Base-by-base conservation (phyloP, 2,329 filamentous ascomycete species). In the Alternaria alternata region DNA sequence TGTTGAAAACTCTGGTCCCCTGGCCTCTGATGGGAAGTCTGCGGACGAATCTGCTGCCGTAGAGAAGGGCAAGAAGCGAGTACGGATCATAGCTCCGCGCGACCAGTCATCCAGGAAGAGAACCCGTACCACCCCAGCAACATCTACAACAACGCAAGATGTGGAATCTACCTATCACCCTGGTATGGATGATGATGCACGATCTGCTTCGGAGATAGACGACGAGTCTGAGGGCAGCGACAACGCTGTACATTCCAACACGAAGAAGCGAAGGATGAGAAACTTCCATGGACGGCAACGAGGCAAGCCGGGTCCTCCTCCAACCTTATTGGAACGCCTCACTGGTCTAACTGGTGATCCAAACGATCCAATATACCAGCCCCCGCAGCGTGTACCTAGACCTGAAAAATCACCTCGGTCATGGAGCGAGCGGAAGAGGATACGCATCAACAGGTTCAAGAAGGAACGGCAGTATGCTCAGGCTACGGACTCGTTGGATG, bases 311-410 rank as follows among this genome's bases (percentile, higher is more conserved):
- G 47, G 53, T 1, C 55, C 62, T 34, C 38, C 38, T 11, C 74
- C 74, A 8, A 76, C 75, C 8, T 51, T 76, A 36, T 62, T 74
- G n/a, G 69, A 78, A 51, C 74, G 72, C n/a, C 62, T 78, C 43
- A 73, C 72, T 43, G 75, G 75, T 44, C 67, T 76, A 24, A 77
- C 75, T 8, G 75, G 75, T 16, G 65, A 78, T 61, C 67, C 66
- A 4, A 67, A 71, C n/a, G 68, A 72, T 11, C 71, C 71, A 12
- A 62, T 72, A 26, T 74, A 74, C 41, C 61, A 67, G 16, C 65
- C 57, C 4, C 70, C 65, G 12, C 55, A 57, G 48, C 59, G 61
- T 5, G 46, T 32, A 16, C 54, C 57, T 36, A 63, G 38, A 7
- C 43, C 30, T 44, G 44, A 22, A 4, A 34, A 26, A 20, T 38